phyloP scores from a whole-genome alignment of 148 eudicot genomes.

The Nepenthes gracilis region DNA sequence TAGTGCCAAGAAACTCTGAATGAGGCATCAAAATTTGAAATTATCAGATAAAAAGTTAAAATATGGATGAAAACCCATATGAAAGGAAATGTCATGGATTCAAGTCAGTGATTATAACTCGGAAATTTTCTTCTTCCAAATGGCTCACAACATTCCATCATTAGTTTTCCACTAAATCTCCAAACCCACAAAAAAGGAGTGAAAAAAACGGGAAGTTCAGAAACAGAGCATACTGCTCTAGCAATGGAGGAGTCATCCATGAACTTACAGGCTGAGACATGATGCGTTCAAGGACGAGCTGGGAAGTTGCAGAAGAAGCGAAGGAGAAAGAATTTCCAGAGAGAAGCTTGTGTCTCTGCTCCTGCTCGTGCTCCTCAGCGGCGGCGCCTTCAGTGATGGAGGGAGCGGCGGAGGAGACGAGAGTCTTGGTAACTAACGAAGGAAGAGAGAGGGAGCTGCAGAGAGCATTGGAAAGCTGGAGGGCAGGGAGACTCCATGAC shows the following conservation, averaged over 20 bases:
- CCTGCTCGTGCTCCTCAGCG: constrained; percentile 11
- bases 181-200: background rate
- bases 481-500: constrained; percentile 75
- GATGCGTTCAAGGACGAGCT: constrained; percentile 76
- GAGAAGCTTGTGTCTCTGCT: background rate
- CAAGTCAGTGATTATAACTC: too few relatives aligned
- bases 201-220: too few relatives aligned
- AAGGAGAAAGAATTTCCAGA: constrained; percentile 49
- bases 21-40: too few relatives aligned
- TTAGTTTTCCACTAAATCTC: too few relatives aligned
- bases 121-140: too few relatives aligned
- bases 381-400: constrained; percentile 28
- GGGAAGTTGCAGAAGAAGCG: constrained; percentile 75
- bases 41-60: too few relatives aligned
- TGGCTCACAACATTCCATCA: too few relatives aligned
- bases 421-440: constrained; percentile 5
- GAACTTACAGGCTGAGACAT: constrained; percentile 75
- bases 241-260: background rate
- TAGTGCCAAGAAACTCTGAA: too few relatives aligned
- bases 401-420: constrained; percentile 1
- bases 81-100: background rate
- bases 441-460: too few relatives aligned
- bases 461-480: constrained; percentile 49
- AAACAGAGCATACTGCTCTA: too few relatives aligned
- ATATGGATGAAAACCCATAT: too few relatives aligned